Conservation (phyloP, 352 stramenopile genomes). For the Albugo candida region DNA sequence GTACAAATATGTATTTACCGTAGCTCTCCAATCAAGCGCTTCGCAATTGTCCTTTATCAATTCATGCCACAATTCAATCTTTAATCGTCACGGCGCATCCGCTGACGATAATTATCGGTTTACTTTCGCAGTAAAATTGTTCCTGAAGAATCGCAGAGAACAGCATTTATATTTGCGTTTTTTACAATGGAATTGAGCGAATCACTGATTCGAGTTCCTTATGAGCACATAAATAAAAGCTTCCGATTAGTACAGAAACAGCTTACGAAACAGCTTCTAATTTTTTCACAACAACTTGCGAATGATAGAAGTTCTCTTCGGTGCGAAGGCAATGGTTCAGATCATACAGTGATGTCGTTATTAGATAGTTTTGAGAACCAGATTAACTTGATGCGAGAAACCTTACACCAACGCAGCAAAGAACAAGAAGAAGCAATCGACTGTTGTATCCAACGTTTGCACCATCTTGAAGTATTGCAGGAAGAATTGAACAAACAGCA, state of each 20-base stretch:
- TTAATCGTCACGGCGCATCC: too few relatives aligned
- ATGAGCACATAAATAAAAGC: constrained; percentile 49
- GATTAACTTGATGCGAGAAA: too few relatives aligned
- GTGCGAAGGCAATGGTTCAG: constrained; percentile 39
- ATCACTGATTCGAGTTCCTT: constrained; percentile 50
- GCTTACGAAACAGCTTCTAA: constrained; percentile 35
- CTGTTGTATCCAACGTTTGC: background rate
- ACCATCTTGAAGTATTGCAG: background rate
- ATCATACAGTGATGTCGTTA: constrained; percentile 33
- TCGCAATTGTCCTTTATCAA: too few relatives aligned
- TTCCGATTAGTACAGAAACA: constrained; percentile 73
- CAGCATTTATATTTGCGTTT: background rate
- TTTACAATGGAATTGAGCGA: constrained; percentile 22
- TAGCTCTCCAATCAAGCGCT: too few relatives aligned
- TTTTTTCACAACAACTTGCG: constrained; percentile 20
- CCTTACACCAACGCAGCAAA: background rate
- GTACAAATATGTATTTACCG: too few relatives aligned
- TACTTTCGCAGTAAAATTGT: too few relatives aligned
- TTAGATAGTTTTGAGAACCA: constrained; percentile 16
- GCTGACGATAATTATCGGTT: too few relatives aligned
- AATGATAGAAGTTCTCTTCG: constrained; percentile 16
- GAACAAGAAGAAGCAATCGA: background rate
- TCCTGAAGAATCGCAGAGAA: background rate
- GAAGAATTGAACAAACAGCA: background rate
- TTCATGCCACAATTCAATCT: too few relatives aligned